These are phyloP conservation scores for Phlyctochytrium arcticum DNA, from an alignment of 192 early-diverging fungal genomes.

Conservation along the genomic window DNA sequence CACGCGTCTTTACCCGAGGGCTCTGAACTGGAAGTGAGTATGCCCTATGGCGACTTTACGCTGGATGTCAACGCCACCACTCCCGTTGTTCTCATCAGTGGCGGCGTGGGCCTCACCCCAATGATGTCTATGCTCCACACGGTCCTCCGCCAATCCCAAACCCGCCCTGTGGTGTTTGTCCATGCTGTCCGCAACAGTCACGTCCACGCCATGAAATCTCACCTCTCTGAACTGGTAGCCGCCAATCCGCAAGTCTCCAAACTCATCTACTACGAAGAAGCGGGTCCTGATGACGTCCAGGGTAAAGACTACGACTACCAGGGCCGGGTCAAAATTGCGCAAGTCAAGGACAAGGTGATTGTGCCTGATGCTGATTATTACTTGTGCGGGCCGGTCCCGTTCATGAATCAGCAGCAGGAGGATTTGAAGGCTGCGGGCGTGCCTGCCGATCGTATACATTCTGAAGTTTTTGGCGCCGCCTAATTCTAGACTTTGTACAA, in stretches of 20 bases:
- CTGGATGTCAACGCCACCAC: neutral
- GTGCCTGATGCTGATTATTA: constrained; percentile 6
- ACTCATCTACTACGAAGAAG: neutral
- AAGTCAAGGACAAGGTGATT: neutral
- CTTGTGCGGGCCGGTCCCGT: neutral
- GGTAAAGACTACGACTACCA: neutral
- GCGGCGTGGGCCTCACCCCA: constrained; percentile 5
- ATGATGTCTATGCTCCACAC: neutral
- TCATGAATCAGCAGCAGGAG: neutral
- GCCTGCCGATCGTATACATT: neutral
- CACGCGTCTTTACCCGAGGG: neutral
- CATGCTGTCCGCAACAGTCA: neutral
- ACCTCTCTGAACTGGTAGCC: neutral
- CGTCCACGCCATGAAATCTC: neutral
- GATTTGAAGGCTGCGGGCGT: neutral
- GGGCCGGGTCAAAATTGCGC: neutral
- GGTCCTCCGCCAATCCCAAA: neutral
- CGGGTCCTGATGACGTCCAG: neutral
- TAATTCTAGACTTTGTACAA: too few relatives aligned
- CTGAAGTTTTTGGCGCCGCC: neutral
- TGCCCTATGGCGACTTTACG: neutral
- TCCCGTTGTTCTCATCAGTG: neutral
- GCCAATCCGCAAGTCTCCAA: neutral
- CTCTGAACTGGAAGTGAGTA: neutral
- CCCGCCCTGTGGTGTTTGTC: constrained; percentile 1